Evolutionary conservation across 768 basidiomycete genomes (phyloP).

Genomic region (Termitomyces sp.): DNA sequence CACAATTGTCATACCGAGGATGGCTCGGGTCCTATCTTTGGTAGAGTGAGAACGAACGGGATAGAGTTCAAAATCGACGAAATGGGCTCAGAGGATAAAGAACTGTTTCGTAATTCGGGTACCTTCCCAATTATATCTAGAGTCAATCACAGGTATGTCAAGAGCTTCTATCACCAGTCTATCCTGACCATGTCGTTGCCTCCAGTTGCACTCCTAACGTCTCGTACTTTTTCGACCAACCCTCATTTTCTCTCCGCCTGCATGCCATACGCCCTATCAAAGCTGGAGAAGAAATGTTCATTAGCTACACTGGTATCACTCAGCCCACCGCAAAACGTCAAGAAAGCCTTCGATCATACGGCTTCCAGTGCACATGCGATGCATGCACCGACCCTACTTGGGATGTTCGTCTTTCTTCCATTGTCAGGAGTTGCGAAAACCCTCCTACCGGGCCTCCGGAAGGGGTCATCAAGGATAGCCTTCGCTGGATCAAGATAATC

Average conservation of each 20-base stretch:
- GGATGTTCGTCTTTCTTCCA: not conserved
- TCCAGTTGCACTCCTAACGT: not conserved
- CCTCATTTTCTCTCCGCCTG: not conserved
- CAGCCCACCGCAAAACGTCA: not conserved
- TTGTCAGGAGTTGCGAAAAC: not conserved
- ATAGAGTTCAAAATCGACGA: conserved; percentile 1
- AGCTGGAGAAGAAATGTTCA: not conserved
- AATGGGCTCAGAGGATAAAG: not conserved
- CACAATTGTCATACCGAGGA: conserved; percentile 15
- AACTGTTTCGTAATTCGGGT: not conserved
- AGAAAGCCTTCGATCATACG: not conserved
- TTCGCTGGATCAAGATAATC: not conserved
- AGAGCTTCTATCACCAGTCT: not conserved
- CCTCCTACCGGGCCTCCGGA: not conserved
- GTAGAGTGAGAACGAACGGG: conserved; percentile 26
- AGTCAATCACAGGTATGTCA: not conserved
- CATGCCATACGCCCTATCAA: conserved; percentile 1
- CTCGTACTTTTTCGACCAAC: not conserved
- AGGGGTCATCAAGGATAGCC: not conserved
- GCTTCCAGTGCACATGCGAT: conserved; percentile 1
- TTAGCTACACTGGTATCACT: not conserved
- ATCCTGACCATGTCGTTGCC: too few species aligned
- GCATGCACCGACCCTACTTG: not conserved
- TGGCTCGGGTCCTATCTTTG: conserved; percentile 23
- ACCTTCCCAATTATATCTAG: not conserved